A percentile compares a stretch with the other conserved stretches of the same genome.
phyloP scores from a whole-genome alignment of 2,329 filamentous ascomycete species.

The Fusarium musae region DNA sequence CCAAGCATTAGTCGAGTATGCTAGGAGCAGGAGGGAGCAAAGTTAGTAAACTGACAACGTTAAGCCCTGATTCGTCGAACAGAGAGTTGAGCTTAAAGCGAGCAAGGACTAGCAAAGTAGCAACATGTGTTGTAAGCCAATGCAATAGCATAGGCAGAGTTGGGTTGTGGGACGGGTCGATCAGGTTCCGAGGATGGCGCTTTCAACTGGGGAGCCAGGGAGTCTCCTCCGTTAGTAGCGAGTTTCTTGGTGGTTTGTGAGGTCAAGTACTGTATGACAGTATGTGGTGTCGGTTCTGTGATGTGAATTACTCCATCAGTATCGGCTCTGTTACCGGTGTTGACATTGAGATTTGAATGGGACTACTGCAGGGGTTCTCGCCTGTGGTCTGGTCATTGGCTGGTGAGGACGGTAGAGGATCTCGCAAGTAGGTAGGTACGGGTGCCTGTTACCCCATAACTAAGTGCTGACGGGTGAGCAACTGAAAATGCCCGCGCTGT shows the following conservation, averaged over 20 bases:
- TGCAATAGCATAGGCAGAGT: slow-evolving; percentile 19
- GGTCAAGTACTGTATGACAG: not conserved
- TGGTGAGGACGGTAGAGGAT: slow-evolving; percentile 7
- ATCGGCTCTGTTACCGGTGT: not conserved
- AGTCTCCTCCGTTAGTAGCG: slow-evolving; percentile 4
- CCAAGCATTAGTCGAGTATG: slow-evolving; percentile 15
- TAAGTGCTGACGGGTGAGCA: slow-evolving; percentile 27
- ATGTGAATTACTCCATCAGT: not conserved
- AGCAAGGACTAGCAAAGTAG: slow-evolving; percentile 28
- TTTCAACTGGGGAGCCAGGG: slow-evolving; percentile 27
- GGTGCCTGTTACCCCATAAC: not conserved
- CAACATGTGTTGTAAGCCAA: slow-evolving; percentile 18
- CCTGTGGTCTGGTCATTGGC: slow-evolving; percentile 1
- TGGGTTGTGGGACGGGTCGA: slow-evolving; percentile 19
- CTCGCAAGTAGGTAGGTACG: not conserved
- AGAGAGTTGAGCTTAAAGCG: slow-evolving; percentile 7
- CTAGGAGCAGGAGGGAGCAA: not conserved
- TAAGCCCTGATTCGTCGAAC: slow-evolving; percentile 18
- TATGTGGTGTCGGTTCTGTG: not conserved
- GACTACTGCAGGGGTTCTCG: slow-evolving; percentile 11
- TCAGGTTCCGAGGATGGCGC: not conserved
- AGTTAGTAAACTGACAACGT: slow-evolving; percentile 1
- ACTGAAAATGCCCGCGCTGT: slow-evolving; percentile 13
- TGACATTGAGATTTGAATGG: not conserved
- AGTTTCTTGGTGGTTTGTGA: slow-evolving; percentile 25